Base-by-base conservation (phyloP, 2,329 filamentous ascomycete genomes). In the Claviceps pazoutovae region DNA sequence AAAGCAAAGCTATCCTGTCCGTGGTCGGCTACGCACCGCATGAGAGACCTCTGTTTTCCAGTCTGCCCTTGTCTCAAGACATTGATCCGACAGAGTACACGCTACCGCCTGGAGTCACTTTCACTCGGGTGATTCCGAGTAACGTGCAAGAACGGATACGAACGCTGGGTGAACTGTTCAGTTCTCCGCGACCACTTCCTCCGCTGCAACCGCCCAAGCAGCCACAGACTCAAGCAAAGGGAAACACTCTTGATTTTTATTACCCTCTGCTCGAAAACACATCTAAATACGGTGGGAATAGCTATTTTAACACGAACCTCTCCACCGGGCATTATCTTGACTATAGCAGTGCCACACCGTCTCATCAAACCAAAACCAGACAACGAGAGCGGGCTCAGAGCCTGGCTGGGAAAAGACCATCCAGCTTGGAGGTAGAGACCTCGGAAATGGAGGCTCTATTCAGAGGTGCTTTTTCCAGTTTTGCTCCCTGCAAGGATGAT, bases 11-110 rank as follows among this genome's bases (percentile, higher is more conserved):
- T 16, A 83, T 91, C 5, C 71, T 96, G 53, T 91, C 87, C 1
- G 72, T 95, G 1, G 83, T 82, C 58, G 88, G 87, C 51, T 85
- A 82, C 58, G 85, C 85, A 42, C 81, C 83, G 1, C 81, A 82
- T 46, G 77, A 86, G 38, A 84, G 82, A 58, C 86, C 91, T 54
- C 72, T 96, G 4, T 96, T 93, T 64, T 95, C 91, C 4, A 95
- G 90, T 65, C 72, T 95, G 48, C 86, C 68, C 8, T 46, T 61
- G 14, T 61, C 66, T 2, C 54, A 61, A 11, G 60, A 64, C 48
- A 53, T 60, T 39, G 60, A 66, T 39, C 52, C 67, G 51, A 58
- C 61, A 46, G 58, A 64, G 60, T 73, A 76, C 39, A 76, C 72
- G 19, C 70, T 96, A 26, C 90, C 90, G 0, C 83, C 80, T 53